Percentiles rank a stretch among this genome's conserved stretches.
Evolutionary conservation across 2,329 filamentous ascomycete genomes (phyloP).

Genomic region (Aspergillus versicolor): DNA sequence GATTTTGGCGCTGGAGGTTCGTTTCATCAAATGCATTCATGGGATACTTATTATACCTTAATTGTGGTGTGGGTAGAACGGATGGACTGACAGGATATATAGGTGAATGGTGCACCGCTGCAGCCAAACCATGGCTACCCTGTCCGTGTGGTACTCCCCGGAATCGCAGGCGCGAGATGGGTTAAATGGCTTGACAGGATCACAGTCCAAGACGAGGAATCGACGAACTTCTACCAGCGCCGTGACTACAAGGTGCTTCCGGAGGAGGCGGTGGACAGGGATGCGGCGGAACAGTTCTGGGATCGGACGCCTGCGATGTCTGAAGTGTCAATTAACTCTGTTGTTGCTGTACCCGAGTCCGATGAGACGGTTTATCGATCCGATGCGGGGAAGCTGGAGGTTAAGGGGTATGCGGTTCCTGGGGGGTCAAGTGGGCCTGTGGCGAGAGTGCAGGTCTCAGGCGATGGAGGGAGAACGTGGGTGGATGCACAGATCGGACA

Average conservation of each 20-base stretch:
- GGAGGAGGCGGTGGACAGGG: constrained; percentile 48
- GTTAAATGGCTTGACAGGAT: constrained; percentile 46
- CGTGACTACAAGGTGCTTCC: constrained; percentile 61
- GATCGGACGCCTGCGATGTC: constrained; percentile 49
- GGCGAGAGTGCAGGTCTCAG: constrained; percentile 53
- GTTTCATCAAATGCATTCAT: neutral
- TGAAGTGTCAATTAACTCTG: constrained; percentile 58
- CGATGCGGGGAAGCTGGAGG: constrained; percentile 45
- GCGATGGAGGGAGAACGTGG: constrained; percentile 53
- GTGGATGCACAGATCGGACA: constrained; percentile 44
- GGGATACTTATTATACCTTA: no score
- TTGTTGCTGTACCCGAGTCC: constrained; percentile 50
- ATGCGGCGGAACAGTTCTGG: constrained; percentile 56
- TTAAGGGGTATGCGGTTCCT: constrained; percentile 58
- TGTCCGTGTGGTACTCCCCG: constrained; percentile 43
- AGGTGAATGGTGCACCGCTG: constrained; percentile 44
- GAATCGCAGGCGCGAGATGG: constrained; percentile 42
- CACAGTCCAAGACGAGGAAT: constrained; percentile 52
- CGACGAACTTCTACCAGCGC: constrained; percentile 57
- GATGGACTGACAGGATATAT: neutral
- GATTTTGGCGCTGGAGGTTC: constrained; percentile 50
- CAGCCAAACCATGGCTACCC: constrained; percentile 47
- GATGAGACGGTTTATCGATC: constrained; percentile 44
- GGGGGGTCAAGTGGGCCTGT: constrained; percentile 54
- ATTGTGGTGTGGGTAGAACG: neutral